Evolutionary conservation across 108 stramenopile genomes (phyloP).

Genomic region (Conticribra weissflogii): DNA sequence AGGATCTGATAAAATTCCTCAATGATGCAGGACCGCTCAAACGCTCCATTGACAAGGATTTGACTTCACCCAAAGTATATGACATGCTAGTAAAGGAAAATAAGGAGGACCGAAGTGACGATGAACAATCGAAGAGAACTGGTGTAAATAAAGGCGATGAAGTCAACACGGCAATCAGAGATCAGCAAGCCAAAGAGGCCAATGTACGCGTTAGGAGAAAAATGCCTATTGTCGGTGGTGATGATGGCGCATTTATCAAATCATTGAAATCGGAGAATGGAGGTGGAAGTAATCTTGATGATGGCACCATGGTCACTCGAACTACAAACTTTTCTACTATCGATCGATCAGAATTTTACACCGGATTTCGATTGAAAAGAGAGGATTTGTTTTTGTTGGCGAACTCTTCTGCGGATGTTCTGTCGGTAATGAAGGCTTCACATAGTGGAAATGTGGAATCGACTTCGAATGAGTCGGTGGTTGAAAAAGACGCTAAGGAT

Average conservation of each 20-base stretch:
- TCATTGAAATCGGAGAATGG: background rate
- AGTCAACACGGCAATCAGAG: constrained; percentile 20
- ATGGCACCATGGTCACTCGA: constrained; percentile 41
- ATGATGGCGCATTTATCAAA: background rate
- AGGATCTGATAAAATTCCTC: constrained; percentile 55
- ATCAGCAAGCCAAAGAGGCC: constrained; percentile 28
- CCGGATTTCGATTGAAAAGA: constrained; percentile 25
- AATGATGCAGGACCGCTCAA: constrained; percentile 52
- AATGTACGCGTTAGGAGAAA: background rate
- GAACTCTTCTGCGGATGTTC: constrained; percentile 1
- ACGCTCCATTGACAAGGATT: constrained; percentile 45
- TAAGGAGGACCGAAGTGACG: background rate
- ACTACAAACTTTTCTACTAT: constrained; percentile 55
- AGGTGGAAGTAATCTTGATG: background rate
- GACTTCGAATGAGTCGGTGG: background rate
- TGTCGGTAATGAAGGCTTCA: too few relatives aligned
- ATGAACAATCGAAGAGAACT: background rate
- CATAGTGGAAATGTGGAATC: background rate
- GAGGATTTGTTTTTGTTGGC: constrained; percentile 21
- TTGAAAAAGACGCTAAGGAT: constrained; percentile 26
- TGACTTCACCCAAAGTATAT: constrained; percentile 51
- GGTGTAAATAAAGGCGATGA: constrained; percentile 40
- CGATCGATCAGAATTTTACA: constrained; percentile 10
- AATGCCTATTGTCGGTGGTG: constrained; percentile 1
- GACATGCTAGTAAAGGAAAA: constrained; percentile 34